Conservation (phyloP, 139 green algal genomes). For the Micromonas pusilla region DNA sequence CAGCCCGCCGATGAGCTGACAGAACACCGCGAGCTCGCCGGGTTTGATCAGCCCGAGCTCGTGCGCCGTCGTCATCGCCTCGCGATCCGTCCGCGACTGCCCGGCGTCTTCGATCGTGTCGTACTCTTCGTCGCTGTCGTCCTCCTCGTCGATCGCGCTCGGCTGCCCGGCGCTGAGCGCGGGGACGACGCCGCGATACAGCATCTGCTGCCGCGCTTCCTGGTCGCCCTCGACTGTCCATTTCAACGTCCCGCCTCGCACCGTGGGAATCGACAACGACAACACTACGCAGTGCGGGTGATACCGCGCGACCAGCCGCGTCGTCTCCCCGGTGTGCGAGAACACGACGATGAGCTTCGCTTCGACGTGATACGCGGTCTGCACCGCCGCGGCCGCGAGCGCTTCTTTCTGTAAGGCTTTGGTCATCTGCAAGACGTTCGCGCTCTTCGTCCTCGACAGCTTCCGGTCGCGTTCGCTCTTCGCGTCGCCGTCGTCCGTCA, state of each 20-base stretch:
- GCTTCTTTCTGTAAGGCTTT: conserved; percentile 54
- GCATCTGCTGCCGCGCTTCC: conserved; percentile 7
- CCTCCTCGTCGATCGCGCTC: not conserved
- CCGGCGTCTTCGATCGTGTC: not conserved
- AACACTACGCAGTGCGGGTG: conserved; percentile 71
- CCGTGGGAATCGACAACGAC: conserved; percentile 3
- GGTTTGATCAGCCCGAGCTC: conserved; percentile 3
- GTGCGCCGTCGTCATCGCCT: not conserved
- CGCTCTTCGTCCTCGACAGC: conserved; percentile 7
- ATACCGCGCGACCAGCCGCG: conserved; percentile 85
- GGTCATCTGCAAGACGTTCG: conserved; percentile 11
- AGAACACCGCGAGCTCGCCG: conserved; percentile 2
- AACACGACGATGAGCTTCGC: conserved; percentile 86
- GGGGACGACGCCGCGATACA: not conserved
- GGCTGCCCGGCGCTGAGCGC: not conserved
- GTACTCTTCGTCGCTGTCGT: not conserved
- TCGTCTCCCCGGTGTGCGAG: conserved; percentile 78
- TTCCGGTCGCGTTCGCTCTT: conserved; percentile 21
- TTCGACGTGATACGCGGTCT: conserved; percentile 84
- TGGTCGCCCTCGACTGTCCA: not conserved
- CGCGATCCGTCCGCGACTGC: not conserved
- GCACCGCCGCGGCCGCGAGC: conserved; percentile 85
- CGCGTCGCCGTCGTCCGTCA: conserved; percentile 25
- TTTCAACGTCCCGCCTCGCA: not conserved
- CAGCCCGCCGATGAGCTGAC: conserved; percentile 6